Evolutionary conservation across 1,139 yeast species (phyloP).

Genomic region (Geotrichum fermentans): DNA sequence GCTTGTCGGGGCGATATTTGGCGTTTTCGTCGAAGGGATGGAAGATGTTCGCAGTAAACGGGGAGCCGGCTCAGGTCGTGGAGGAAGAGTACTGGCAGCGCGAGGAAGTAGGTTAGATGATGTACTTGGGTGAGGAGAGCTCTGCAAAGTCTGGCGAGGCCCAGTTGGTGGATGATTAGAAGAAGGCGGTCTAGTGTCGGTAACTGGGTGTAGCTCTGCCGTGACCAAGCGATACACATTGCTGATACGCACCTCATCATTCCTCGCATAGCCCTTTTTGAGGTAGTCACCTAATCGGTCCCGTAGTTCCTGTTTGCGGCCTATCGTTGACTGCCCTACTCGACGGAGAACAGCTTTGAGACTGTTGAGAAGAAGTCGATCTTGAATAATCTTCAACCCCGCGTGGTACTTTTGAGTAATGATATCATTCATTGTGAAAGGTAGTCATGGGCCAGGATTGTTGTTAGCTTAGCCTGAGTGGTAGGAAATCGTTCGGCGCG

Average conservation of each 20-base stretch:
- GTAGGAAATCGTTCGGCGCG: no score
- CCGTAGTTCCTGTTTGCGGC: slow-evolving; percentile 34
- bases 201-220: slow-evolving; percentile 8
- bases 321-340: slow-evolving; percentile 27
- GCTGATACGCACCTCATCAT: slow-evolving; percentile 5
- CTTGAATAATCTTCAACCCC: not conserved
- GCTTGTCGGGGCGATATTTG: not conserved
- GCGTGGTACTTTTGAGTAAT: slow-evolving; percentile 4
- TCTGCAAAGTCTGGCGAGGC: not conserved
- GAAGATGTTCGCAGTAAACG: not conserved
- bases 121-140: not conserved
- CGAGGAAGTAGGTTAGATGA: no score
- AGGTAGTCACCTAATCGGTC: slow-evolving; percentile 28
- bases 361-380: slow-evolving; percentile 28
- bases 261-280: slow-evolving; percentile 7
- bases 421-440: no score
- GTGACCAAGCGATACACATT: slow-evolving; percentile 5
- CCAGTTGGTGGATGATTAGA: not conserved
- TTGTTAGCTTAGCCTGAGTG: no score
- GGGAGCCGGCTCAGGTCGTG: not conserved
- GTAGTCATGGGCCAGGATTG: no score
- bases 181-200: no score
- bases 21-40: not conserved
- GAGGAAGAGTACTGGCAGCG: not conserved
- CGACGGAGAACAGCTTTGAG: slow-evolving; percentile 30